Evolutionary conservation across 306 rosid species (phyloP).

Genomic region (Cucurbita argyrosperma): DNA sequence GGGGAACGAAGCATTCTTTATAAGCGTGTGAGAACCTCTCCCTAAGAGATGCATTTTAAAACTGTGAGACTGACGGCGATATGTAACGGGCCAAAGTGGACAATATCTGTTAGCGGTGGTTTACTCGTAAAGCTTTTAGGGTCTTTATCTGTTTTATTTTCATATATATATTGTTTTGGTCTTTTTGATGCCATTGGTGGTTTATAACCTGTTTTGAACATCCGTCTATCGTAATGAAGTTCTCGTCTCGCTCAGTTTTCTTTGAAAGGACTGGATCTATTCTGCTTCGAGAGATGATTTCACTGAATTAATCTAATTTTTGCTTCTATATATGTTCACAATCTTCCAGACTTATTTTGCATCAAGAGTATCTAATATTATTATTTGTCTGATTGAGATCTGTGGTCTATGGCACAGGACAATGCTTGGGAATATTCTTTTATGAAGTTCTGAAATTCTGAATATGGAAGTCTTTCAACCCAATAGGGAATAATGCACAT

Average conservation of each 20-base stretch:
- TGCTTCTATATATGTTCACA: background rate
- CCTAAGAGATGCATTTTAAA: too few species aligned
- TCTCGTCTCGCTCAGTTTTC: too few species aligned
- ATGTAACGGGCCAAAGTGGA: too few species aligned
- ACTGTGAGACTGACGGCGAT: too few species aligned
- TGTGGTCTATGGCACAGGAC: conserved; percentile 20
- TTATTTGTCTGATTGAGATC: background rate
- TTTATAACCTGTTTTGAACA: background rate
- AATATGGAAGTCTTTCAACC: conserved; percentile 22
- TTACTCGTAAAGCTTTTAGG: background rate
- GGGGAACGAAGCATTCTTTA: too few species aligned
- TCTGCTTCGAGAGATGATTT: background rate
- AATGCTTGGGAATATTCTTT: conserved; percentile 11
- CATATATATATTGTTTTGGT: background rate
- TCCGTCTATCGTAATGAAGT: background rate
- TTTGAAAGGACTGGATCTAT: background rate
- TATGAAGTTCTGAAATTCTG: conserved; percentile 18
- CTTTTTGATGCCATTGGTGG: background rate
- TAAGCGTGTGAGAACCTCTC: too few species aligned
- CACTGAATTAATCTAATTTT: background rate
- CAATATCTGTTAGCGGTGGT: too few species aligned
- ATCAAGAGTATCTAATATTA: background rate
- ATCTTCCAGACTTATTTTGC: background rate
- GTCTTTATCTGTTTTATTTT: background rate
- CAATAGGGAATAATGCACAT: conserved; percentile 10